Evolutionary conservation across 805 yeast species (phyloP).

Genomic region (Cephaloascus fragrans): DNA sequence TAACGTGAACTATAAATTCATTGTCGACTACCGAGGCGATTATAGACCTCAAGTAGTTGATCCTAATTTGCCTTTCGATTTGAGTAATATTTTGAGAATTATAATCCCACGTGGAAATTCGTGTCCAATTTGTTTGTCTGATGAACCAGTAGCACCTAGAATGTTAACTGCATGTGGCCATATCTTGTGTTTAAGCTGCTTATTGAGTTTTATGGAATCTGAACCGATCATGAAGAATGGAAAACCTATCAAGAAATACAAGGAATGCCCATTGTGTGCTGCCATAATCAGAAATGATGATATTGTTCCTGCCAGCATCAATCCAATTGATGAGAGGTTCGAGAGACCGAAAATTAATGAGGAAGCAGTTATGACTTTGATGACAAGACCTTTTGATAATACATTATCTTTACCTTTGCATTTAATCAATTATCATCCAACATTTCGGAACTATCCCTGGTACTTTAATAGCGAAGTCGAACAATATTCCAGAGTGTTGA

Average conservation of each 20-base stretch:
- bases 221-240: conserved; percentile 19
- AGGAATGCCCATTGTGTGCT: conserved; percentile 78
- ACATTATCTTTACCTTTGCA: conserved; percentile 40
- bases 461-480: conserved; percentile 14
- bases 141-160: conserved; percentile 82
- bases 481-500: conserved; percentile 57
- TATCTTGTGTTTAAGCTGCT: conserved; percentile 75
- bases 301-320: conserved; percentile 53
- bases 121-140: conserved; percentile 88
- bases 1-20: conserved; percentile 76
- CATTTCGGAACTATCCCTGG: conserved; percentile 46
- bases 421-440: conserved; percentile 16
- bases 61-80: conserved; percentile 66
- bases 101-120: conserved; percentile 65
- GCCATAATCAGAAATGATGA: conserved; percentile 41
- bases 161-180: conserved; percentile 93
- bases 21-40: conserved; percentile 56
- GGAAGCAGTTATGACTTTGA: conserved; percentile 51
- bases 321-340: conserved; percentile 39
- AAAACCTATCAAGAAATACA: conserved; percentile 34
- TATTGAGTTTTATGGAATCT: conserved; percentile 60
- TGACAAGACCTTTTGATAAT: conserved; percentile 41
- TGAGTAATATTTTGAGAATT: conserved; percentile 55
- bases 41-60: conserved; percentile 53
- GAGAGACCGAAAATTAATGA: conserved; percentile 50